Percentiles rank a stretch among this genome's conserved stretches.
Evolutionary conservation across 352 stramenopile species (phyloP).

Genomic region (Plasmopara viticola): DNA sequence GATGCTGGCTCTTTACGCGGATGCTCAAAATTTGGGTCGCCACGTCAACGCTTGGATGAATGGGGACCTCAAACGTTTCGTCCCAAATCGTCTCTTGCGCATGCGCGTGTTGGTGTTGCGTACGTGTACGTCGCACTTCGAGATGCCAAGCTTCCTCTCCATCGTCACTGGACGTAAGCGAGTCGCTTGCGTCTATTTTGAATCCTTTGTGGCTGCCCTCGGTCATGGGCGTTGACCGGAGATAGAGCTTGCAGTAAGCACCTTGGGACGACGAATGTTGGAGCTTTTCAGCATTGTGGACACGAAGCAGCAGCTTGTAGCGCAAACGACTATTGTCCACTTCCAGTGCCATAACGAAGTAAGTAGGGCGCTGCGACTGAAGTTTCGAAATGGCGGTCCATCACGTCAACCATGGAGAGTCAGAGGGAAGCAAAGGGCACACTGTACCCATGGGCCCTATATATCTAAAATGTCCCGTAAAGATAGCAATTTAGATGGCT

Average conservation of each 20-base stretch:
- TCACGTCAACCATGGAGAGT: too few species aligned
- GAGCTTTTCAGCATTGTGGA: slow-evolving; percentile 47
- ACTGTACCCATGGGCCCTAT: too few species aligned
- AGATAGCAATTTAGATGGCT: too few species aligned
- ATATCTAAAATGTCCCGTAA: too few species aligned
- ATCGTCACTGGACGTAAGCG: too few species aligned
- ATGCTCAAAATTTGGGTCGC: slow-evolving; percentile 46
- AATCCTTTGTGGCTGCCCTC: slow-evolving; percentile 38
- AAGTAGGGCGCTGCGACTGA: background rate
- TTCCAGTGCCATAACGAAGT: slow-evolving; percentile 6
- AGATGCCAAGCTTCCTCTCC: slow-evolving; percentile 20
- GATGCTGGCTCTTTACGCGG: slow-evolving; percentile 60
- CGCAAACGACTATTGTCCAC: slow-evolving; percentile 7
- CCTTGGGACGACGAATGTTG: slow-evolving; percentile 45
- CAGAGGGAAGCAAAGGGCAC: too few species aligned
- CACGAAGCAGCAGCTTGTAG: slow-evolving; percentile 46
- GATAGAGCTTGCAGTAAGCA: slow-evolving; percentile 64
- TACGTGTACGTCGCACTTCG: slow-evolving; percentile 45
- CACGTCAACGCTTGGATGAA: slow-evolving; percentile 21
- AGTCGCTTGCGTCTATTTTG: slow-evolving; percentile 22
- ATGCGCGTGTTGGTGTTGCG: slow-evolving; percentile 30
- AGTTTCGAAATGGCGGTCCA: too few species aligned
- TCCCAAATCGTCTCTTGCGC: slow-evolving; percentile 46
- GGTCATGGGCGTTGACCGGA: slow-evolving; percentile 40
- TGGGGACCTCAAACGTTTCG: slow-evolving; percentile 44